Conservation (phyloP, 176 grass and related monocot genomes). For the Puccinellia tenuiflora region DNA sequence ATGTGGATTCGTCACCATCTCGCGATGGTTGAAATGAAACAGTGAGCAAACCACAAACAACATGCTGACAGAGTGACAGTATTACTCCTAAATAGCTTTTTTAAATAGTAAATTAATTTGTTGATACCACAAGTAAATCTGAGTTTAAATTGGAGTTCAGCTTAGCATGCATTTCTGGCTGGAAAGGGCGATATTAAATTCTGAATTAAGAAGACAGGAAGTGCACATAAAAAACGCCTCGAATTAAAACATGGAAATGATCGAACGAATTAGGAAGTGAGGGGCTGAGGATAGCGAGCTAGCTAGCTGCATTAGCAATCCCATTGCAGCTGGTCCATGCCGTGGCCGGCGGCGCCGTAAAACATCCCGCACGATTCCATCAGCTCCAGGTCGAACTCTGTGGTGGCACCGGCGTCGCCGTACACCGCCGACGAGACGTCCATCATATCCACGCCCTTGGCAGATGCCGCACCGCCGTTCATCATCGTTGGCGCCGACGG, state of each 20-base stretch:
- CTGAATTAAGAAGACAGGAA: conserved; percentile 22
- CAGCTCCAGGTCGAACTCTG: conserved; percentile 68
- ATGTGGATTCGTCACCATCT: background rate
- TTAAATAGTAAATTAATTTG: background rate
- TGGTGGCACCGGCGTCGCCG: conserved; percentile 11
- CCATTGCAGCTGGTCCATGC: conserved; percentile 90
- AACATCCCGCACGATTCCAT: conserved; percentile 79
- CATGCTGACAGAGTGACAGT: background rate
- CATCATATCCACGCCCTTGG: conserved; percentile 68
- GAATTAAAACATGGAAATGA: conserved; percentile 34
- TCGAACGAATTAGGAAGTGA: conserved; percentile 19
- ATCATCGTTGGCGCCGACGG: background rate
- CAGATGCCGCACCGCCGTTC: conserved; percentile 14
- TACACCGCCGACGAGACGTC: conserved; percentile 41
- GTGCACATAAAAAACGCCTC: conserved; percentile 34
- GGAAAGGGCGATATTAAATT: conserved; percentile 9
- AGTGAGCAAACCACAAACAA: background rate
- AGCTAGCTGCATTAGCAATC: conserved; percentile 67
- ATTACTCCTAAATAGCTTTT: background rate
- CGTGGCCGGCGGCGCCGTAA: conserved; percentile 32
- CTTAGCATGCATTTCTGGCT: conserved; percentile 37
- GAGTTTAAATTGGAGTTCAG: conserved; percentile 9
- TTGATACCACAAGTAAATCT: conserved; percentile 16
- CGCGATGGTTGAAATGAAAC: background rate
- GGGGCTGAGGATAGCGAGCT: conserved; percentile 34